These are phyloP conservation scores for Acanthamoeba divionensis DNA, from an alignment of 208 protist genomes.

Conservation along the genomic window DNA sequence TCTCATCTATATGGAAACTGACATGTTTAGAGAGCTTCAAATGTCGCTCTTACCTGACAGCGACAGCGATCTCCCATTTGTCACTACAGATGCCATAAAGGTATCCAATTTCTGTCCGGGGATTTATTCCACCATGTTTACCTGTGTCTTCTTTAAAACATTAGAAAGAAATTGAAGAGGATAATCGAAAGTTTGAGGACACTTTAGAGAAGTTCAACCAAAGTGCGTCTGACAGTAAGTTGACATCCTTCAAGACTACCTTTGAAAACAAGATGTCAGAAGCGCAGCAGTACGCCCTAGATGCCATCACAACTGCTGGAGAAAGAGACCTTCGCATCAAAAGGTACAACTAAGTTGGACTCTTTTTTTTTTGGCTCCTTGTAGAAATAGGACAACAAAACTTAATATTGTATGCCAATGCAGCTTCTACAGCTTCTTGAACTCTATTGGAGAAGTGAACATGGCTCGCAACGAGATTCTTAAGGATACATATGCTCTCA, in stretches of 20 bases:
- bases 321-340: constrained; percentile 9
- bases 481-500: constrained; percentile 12
- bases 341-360: not conserved
- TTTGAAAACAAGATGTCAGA: constrained; percentile 39
- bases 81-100: not conserved
- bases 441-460: not conserved
- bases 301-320: constrained; percentile 1
- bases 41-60: not conserved
- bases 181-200: constrained; percentile 34
- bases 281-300: not conserved
- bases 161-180: constrained; percentile 27
- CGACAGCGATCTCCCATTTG: not conserved
- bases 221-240: not conserved
- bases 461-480: not conserved
- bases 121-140: not conserved
- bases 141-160: not conserved
- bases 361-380: not conserved
- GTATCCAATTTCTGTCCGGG: not conserved
- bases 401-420: not conserved
- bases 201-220: constrained; percentile 42
- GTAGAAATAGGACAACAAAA: too few species aligned
- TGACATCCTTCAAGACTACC: constrained; percentile 32
- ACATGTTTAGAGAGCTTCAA: not conserved
- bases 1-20: constrained; percentile 35
- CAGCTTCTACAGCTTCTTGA: constrained; percentile 35